phyloP scores from a whole-genome alignment of 441 rosid genomes.

The Gossypium laxum region DNA sequence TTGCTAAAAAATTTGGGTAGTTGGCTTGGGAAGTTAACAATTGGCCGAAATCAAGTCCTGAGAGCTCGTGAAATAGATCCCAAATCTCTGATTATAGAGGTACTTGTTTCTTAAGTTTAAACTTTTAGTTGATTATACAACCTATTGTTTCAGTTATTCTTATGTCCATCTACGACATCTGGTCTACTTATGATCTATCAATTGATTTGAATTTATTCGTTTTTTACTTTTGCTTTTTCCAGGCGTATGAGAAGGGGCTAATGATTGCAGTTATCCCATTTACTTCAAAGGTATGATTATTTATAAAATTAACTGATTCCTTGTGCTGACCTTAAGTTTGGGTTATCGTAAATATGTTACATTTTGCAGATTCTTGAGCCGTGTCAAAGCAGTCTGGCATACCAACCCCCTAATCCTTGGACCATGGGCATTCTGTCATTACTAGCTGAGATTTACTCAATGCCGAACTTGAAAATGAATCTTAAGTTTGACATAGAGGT shows the following conservation, averaged over 20 bases:
- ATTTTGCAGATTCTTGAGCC: constrained; percentile 78
- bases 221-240: constrained; percentile 13
- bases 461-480: constrained; percentile 99
- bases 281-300: constrained; percentile 72
- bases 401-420: constrained; percentile 99
- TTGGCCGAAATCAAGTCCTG: constrained; percentile 84
- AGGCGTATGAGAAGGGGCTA: constrained; percentile 98
- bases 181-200: constrained; percentile 6
- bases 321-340: constrained; percentile 14
- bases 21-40: constrained; percentile 98
- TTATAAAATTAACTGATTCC: not conserved
- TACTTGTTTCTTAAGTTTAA: constrained; percentile 18
- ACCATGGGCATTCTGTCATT: constrained; percentile 98
- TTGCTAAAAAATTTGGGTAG: constrained; percentile 94
- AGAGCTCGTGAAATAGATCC: constrained; percentile 97
- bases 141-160: not conserved
- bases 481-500: constrained; percentile 99
- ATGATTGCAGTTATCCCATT: constrained; percentile 99
- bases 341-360: constrained; percentile 5
- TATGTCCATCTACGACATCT: not conserved
- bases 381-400: constrained; percentile 88
- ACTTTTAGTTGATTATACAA: not conserved
- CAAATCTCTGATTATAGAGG: constrained; percentile 93
- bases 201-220: not conserved
- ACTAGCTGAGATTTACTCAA: constrained; percentile 82